Evolutionary conservation across 2,329 filamentous ascomycete species (phyloP).

Genomic region (Sclerotinia subarctica): DNA sequence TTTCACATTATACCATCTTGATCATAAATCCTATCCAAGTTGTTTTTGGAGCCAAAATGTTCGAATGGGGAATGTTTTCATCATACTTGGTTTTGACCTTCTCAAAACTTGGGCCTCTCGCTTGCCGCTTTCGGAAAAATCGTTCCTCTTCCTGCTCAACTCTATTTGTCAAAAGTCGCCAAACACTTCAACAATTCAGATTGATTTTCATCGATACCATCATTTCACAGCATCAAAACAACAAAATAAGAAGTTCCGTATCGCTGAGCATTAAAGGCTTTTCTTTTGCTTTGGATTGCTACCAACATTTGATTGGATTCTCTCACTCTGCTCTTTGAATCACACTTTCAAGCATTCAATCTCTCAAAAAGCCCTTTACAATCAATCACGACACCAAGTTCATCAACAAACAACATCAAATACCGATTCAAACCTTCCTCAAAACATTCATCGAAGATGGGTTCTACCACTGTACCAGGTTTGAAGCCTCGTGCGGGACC

Average conservation of each 20-base stretch:
- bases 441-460: not conserved
- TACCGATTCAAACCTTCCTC: not conserved
- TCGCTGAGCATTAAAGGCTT: slow-evolving; percentile 8
- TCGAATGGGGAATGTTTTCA: not conserved
- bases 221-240: not conserved
- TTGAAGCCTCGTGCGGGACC: not conserved
- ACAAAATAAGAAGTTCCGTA: not conserved
- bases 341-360: slow-evolving; percentile 1
- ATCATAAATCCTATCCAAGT: not conserved
- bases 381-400: not conserved
- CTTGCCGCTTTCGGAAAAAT: slow-evolving; percentile 12
- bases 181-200: slow-evolving; percentile 5
- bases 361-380: not conserved
- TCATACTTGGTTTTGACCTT: not conserved
- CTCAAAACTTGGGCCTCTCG: not conserved
- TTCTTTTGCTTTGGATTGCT: slow-evolving; percentile 9
- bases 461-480: not conserved
- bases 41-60: not conserved
- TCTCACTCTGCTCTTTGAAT: slow-evolving; percentile 3
- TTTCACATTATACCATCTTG: not conserved
- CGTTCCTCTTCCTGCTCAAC: not conserved
- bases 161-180: slow-evolving; percentile 8
- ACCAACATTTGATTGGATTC: not conserved
- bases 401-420: not conserved
- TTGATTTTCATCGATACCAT: not conserved